Base-by-base conservation (phyloP, 371 early-diverging fungal species). In the Cladochytrium tenue region DNA sequence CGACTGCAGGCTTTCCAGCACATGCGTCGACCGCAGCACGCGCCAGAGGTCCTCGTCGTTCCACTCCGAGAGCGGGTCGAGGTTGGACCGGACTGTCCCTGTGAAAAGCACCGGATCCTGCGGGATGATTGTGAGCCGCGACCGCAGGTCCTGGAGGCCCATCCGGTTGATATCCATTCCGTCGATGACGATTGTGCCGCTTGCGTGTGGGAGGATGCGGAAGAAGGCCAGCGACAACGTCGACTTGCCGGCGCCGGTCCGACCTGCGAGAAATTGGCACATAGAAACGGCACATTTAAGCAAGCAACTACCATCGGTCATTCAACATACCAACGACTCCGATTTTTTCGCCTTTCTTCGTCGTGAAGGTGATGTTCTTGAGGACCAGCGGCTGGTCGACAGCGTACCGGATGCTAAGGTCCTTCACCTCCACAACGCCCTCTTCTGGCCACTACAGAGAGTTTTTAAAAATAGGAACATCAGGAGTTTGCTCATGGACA, bases 281-380 rank as follows among this genome's bases (percentile, higher is more conserved):
- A n/a, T n/a, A n/a, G n/a, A 50, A n/a, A 17, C 50, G n/a, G 50
- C 50, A 50, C 15, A 50, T 55, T 7, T n/a, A 55, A 0, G 55
- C n/a, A n/a, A n/a, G n/a, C n/a, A 0, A 26, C n/a, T n/a, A 28
- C 20, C 15, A 55, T n/a, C 20, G 55, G 27, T 0, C 28, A 17
- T 10, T 34, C 17, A 32, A 58, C 58, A 72, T 1, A n/a, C 96
- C 97, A 30, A 95, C 91, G 34, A 97, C 90, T 25, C 95, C 96
- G 34, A 96, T 84, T 56, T 76, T 93, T 68, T 93, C 90, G 3
- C 83, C 85, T 2, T 89, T 80, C 20, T 80, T 65, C 28, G 92
- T 82, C 0, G 23, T n/a, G 57, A 80, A 89, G 7, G 84, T 83
- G 28, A 95, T 69, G 26, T 83, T 79, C 32, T 87, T 79, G 28